Base-by-base conservation (phyloP, 768 basidiomycete species). In the Xerocomellus chrysenteron region DNA sequence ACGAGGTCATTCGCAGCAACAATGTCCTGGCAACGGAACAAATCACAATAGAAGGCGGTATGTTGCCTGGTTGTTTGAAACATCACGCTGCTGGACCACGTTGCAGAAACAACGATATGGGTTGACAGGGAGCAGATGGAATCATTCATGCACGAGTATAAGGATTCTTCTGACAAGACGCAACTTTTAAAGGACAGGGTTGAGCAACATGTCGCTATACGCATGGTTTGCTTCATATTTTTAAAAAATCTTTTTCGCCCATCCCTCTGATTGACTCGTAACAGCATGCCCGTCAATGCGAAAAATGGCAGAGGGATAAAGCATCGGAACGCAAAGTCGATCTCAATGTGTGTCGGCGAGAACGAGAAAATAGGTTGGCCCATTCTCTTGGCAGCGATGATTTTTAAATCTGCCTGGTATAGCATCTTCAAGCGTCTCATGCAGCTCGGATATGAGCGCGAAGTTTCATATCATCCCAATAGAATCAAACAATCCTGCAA, bases 401-500 rank as follows among this genome's bases (percentile, higher is more conserved):
- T 43, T 17, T 19, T 50, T 2, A 28, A 32, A 1, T 21, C 11
- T 21, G 19, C 6, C 13, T 47, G 16, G 11, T 10, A 13, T 21
- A 64, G 62, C 3, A 57, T 64, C 12, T 30, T 64, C 1, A n/a
- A 48, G 8, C 54, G 49, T 17, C 50, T 64, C 11, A 24, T 30
- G 2, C 17, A 50, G 6, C 39, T 43, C 8, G 63, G 55, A 28
- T 64, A 56, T 40, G n/a, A 5, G 0, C n/a, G 17, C 0, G 63
- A 65, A 13, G 16, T 64, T 11, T 6, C 2, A 1, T 36, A 37
- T 37, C 46, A 11, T 1, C 1, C 1, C 6, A 0, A 8, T 12
- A 1, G 8, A 11, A 42, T 42, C 3, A 14, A 17, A 13, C n/a
- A 0, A 5, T 28, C n/a, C 26, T 42, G 52, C 19, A 45, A 44